Evolutionary conservation across 306 rosid genomes (phyloP), one percentile per base, ranked within the genome.

Genomic region (Vicia faba): DNA sequence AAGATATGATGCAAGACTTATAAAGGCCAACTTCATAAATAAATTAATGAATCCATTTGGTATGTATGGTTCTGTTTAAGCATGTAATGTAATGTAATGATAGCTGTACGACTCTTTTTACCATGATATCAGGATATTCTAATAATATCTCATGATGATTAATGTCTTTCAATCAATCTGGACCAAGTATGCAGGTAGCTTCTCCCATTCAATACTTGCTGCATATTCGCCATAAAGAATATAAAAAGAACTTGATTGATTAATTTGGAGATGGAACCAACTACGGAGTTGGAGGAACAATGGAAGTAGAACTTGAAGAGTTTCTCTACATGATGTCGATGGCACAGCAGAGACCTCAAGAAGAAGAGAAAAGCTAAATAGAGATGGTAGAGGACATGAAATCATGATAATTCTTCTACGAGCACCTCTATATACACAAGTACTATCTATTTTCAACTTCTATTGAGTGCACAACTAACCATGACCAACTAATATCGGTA

Each of bases 1-100:
- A 3, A 19, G 11, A 61, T 23, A 20, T 13, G 51, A 23, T 62
- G 51, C 67, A 1, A 50, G 57, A 50, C 5, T n/a, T n/a, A 10
- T 19, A 19, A 48, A 18, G 57, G 59, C 35, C 33, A 53, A 23
- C 33, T 16, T 3, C 7, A 15, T 5, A 10, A 18, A 4, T 61
- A 23, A 61, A 36, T 8, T 36, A 36, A 61, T 61, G 49, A 61
- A 61, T 5, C 5, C n/a, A n/a, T n/a, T 11, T 60, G 41, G 41
- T 28, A 13, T 28, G 28, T 13, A 51, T 20, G n/a, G 33, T 51
- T 51, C 15, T 20, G n/a, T 20, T 19, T 20, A 51, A 19, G 58
- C 29, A 4, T 51, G 58, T 51, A 23, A 31, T 31, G 36, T 31
- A 31, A 31, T 31, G 58, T 51, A 51, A 51, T 51, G n/a, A 20